Evolutionary conservation across 495 filamentous ascomycete genomes (phyloP).

Genomic region (Annulohypoxylon stygium): DNA sequence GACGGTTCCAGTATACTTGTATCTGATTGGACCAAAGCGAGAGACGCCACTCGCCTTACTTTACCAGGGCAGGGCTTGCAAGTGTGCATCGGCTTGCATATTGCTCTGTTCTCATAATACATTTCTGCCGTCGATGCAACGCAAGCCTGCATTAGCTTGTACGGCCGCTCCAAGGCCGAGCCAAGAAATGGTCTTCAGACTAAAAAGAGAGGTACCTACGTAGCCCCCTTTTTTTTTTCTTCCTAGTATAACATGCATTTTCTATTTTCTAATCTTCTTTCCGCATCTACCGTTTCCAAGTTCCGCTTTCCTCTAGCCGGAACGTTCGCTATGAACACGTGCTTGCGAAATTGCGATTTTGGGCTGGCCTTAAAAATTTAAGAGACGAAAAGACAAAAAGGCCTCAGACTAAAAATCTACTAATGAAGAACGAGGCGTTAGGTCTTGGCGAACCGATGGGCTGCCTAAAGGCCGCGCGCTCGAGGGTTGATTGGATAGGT

Average conservation of each 20-base stretch:
- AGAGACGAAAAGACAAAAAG: constrained; percentile 1
- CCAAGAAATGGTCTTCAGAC: constrained; percentile 30
- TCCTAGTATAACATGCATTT: not conserved
- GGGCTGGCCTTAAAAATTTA: not conserved
- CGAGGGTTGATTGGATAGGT: constrained; percentile 27
- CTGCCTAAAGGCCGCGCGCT: constrained; percentile 31
- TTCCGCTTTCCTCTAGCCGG: not conserved
- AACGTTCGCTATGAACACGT: constrained; percentile 24
- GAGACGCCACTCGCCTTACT: constrained; percentile 53
- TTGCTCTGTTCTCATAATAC: constrained; percentile 44
- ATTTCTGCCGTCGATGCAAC: constrained; percentile 47
- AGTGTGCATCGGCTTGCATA: constrained; percentile 46
- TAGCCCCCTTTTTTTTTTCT: constrained; percentile 5
- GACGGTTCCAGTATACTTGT: constrained; percentile 24
- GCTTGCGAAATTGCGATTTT: constrained; percentile 42
- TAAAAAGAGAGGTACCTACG: not conserved
- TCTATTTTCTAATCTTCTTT: constrained; percentile 3
- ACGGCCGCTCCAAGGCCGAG: constrained; percentile 30
- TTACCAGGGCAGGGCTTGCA: constrained; percentile 49
- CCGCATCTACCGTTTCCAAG: constrained; percentile 21
- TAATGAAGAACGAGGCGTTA: constrained; percentile 1
- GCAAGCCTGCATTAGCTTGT: constrained; percentile 44
- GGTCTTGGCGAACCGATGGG: constrained; percentile 23
- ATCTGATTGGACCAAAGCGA: constrained; percentile 47
- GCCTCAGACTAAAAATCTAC: constrained; percentile 15